Base-by-base conservation (phyloP, 768 basidiomycete genomes). In the Pleurotus ostreatus region DNA sequence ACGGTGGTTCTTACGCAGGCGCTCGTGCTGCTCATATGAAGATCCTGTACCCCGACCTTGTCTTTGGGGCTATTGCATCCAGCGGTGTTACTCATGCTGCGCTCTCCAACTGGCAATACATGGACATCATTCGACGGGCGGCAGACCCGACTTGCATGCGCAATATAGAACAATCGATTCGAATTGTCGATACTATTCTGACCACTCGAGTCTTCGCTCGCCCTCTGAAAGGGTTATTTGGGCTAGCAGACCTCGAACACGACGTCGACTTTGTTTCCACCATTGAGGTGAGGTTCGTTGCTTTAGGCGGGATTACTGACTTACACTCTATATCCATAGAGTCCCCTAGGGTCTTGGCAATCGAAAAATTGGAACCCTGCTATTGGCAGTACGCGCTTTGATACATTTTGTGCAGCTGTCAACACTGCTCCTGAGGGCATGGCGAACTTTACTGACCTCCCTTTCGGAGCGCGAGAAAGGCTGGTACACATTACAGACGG, bases 11-110 rank as follows among this genome's bases (percentile, higher is more conserved):
- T 0, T 96, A 96, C 62, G 94, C 94, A 8, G 95, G 95, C 58
- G 95, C 94, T 6, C 85, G 94, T 11, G 87, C 94, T 0, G 95
- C 95, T 0, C 92, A 96, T 64, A 93, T 96, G 88, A 84, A 82
- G 55, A 73, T 92, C 30, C 77, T 94, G 22, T 94, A 93, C 64
- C 93, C 94, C 0, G 84, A 94, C 30, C 75, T 95, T n/a, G 88
- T 92, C 3, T 94, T 79, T 68, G 94, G 93, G 18, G 86, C 91
- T 1, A 94, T 97, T 55, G 92, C 94, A 1, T 91, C 88, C 13
- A 92, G 89, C 57, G 93, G 74, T 30, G 95, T 97, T 5, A 95
- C 92, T 0, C 92, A 95, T 63, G 94, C 95, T 2, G 68, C 82
- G 6, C 70, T 94, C 34, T 74, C 82, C 59, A 91, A 89, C 63